Conservation (phyloP, 768 basidiomycete genomes). For the Leccinum uliginosum region DNA sequence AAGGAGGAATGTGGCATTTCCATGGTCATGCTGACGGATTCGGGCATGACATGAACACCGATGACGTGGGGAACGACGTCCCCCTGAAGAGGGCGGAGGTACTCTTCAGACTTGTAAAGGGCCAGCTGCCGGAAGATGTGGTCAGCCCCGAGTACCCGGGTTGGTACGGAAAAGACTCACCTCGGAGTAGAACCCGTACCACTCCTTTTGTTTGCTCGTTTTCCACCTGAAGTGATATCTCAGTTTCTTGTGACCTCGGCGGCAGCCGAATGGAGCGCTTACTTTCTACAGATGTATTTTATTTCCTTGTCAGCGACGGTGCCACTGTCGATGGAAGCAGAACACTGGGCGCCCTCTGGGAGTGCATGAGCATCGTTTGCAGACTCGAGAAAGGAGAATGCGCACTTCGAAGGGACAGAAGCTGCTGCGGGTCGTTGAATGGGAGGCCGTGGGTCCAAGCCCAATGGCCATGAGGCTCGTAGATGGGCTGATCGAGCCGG, state of each 20-base stretch:
- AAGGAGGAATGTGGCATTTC: conserved; percentile 54
- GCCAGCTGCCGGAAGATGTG: conserved; percentile 39
- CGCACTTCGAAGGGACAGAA: conserved; percentile 26
- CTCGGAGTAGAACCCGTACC: conserved; percentile 40
- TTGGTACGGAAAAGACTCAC: conserved; percentile 21
- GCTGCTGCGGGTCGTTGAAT: conserved; percentile 24
- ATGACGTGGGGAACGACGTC: conserved; percentile 50
- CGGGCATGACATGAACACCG: conserved; percentile 39
- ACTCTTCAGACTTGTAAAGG: conserved; percentile 42
- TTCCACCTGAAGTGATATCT: conserved; percentile 29
- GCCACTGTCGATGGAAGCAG: conserved; percentile 35
- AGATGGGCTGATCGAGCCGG: conserved; percentile 23
- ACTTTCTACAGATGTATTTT: conserved; percentile 37
- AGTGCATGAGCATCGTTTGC: conserved; percentile 4
- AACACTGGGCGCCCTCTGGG: conserved; percentile 35
- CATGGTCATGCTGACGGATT: conserved; percentile 41
- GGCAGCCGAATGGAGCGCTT: conserved; percentile 4
- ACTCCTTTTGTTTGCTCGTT: conserved; percentile 26
- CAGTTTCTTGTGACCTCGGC: neutral
- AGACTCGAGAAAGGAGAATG: neutral
- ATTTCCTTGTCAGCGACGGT: conserved; percentile 24
- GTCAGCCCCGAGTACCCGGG: conserved; percentile 5
- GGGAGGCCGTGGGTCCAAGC: conserved; percentile 28
- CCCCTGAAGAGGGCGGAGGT: conserved; percentile 51
- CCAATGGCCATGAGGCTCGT: conserved; percentile 30